These are phyloP conservation scores for Epichloe bromicola DNA, from an alignment of 2,329 filamentous ascomycete genomes.

Conservation along the genomic window DNA sequence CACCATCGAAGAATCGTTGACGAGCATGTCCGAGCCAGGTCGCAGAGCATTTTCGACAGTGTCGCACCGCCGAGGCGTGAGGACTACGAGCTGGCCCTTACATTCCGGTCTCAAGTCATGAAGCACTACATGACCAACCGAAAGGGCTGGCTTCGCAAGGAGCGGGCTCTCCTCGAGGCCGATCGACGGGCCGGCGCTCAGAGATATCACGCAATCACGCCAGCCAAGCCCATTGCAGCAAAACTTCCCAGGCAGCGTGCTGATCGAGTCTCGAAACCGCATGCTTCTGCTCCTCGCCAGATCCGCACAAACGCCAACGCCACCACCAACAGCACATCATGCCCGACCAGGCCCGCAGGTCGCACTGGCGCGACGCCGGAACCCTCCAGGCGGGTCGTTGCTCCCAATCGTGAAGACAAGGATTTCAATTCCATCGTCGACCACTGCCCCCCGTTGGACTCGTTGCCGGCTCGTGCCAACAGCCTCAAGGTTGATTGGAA, in stretches of 20 bases:
- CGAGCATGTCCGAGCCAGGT: constrained; percentile 34
- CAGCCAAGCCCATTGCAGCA: constrained; percentile 24
- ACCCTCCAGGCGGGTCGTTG: constrained; percentile 37
- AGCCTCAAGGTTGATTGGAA: constrained; percentile 81
- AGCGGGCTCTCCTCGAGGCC: constrained; percentile 35
- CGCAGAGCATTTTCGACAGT: constrained; percentile 27
- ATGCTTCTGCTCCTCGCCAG: constrained; percentile 19
- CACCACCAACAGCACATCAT: constrained; percentile 11
- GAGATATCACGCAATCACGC: constrained; percentile 28
- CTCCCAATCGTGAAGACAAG: constrained; percentile 67
- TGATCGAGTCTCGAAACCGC: constrained; percentile 24
- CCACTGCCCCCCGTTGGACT: constrained; percentile 59
- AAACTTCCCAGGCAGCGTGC: constrained; percentile 19
- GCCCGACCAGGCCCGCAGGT: constrained; percentile 16
- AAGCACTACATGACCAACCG: constrained; percentile 31
- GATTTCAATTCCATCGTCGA: constrained; percentile 62
- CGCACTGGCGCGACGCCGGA: constrained; percentile 36
- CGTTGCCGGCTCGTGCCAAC: constrained; percentile 53
- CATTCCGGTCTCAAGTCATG: constrained; percentile 40
- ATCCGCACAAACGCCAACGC: constrained; percentile 18
- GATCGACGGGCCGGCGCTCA: constrained; percentile 31
- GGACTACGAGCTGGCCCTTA: constrained; percentile 41
- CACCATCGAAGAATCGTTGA: constrained; percentile 35
- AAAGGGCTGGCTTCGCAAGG: constrained; percentile 33
- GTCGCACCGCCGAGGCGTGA: constrained; percentile 34